A percentile compares a stretch with the other conserved stretches of the same genome.
Evolutionary conservation across 108 stramenopile genomes (phyloP).

Genomic region (Stephanodiscus triporus): DNA sequence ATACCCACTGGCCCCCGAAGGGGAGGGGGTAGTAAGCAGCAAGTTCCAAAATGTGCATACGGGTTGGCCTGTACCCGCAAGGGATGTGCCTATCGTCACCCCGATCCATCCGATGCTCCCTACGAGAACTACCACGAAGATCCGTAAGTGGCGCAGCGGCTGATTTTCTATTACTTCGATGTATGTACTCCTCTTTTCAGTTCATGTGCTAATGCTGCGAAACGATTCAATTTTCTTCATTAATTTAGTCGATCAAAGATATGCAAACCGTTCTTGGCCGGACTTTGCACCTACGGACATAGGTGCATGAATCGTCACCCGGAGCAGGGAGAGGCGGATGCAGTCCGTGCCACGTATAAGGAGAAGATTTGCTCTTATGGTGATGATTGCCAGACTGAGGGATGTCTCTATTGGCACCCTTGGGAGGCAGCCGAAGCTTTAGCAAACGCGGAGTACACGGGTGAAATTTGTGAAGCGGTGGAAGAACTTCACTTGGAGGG

Average conservation of each 20-base stretch:
- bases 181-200: no score
- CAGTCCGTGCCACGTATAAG: conserved; percentile 69
- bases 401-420: conserved; percentile 83
- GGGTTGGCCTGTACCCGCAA: conserved; percentile 71
- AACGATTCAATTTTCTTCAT: background rate
- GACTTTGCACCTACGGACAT: conserved; percentile 68
- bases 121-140: conserved; percentile 59
- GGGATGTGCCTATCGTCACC: conserved; percentile 77
- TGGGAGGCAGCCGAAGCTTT: conserved; percentile 48
- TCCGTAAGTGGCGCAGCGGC: conserved; percentile 35
- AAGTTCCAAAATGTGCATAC: conserved; percentile 65
- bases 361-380: conserved; percentile 71
- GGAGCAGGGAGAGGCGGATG: conserved; percentile 57
- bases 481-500: conserved; percentile 11
- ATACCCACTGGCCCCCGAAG: conserved; percentile 49
- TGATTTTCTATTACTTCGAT: background rate
- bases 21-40: conserved; percentile 20
- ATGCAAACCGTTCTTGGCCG: conserved; percentile 78
- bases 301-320: conserved; percentile 85
- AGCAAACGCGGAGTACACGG: background rate
- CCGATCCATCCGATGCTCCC: conserved; percentile 15
- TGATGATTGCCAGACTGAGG: conserved; percentile 76
- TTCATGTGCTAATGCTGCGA: background rate
- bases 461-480: conserved; percentile 5
- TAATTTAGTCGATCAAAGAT: conserved; percentile 39